Percentiles rank a stretch among this genome's conserved stretches.
Conservation (phyloP, 805 yeast genomes). For the Candida mattraensis region DNA sequence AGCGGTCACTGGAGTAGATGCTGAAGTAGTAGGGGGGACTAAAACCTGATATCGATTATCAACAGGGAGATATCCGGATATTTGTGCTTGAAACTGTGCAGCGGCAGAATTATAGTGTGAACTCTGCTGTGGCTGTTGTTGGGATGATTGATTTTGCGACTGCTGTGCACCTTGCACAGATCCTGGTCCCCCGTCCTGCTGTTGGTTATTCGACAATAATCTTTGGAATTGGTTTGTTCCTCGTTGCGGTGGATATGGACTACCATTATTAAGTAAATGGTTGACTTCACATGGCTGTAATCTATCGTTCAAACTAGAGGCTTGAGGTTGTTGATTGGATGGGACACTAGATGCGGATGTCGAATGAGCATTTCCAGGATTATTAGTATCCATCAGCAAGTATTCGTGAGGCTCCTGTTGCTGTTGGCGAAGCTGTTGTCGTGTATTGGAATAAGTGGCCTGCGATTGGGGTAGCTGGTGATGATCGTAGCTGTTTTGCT, state of each 20-base stretch:
- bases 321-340: conserved; percentile 3
- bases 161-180: conserved; percentile 4
- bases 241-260: conserved; percentile 9
- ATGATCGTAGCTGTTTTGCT: conserved; percentile 8
- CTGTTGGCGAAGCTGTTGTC: conserved; percentile 12
- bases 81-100: conserved; percentile 12
- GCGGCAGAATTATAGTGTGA: conserved; percentile 5
- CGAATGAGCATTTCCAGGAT: conserved; percentile 2
- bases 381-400: conserved; percentile 15
- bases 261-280: conserved; percentile 13
- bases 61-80: conserved; percentile 13
- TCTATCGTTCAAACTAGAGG: conserved; percentile 13
- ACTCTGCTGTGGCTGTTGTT: conserved; percentile 7
- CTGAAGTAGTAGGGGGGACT: conserved; percentile 1
- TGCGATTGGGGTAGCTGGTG: conserved; percentile 17
- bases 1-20: conserved; percentile 3
- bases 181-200: conserved; percentile 1
- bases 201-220: conserved; percentile 1
- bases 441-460: conserved; percentile 11
- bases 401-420: conserved; percentile 18
- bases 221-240: conserved; percentile 6
- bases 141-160: conserved; percentile 8
- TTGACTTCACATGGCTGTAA: conserved; percentile 19
- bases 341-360: conserved; percentile 3
- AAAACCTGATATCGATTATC: conserved; percentile 7